Evolutionary conservation across 805 yeast species (phyloP).

Genomic region (Cyberlindnera xylosilytica): DNA sequence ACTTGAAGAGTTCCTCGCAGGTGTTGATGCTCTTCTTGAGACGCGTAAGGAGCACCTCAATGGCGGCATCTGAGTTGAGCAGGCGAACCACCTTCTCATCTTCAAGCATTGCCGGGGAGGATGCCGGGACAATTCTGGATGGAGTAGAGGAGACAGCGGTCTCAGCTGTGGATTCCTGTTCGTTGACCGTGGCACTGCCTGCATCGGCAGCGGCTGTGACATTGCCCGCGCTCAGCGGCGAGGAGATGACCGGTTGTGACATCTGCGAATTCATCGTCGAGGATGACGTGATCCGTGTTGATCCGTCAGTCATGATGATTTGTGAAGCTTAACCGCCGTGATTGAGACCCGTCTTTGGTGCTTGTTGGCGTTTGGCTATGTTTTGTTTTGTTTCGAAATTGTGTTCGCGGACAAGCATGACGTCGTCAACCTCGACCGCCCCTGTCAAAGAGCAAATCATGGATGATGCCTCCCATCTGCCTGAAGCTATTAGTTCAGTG

Average conservation of each 20-base stretch:
- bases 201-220: conserved; percentile 2
- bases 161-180: conserved; percentile 2
- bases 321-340: no score
- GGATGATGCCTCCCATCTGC: no score
- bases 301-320: conserved; percentile 1
- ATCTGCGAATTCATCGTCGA: conserved; percentile 9
- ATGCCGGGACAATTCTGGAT: conserved; percentile 23
- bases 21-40: conserved; percentile 77
- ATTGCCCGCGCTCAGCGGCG: conserved; percentile 3
- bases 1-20: conserved; percentile 82
- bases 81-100: conserved; percentile 50
- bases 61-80: conserved; percentile 68
- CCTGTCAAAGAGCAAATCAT: no score
- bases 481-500: no score
- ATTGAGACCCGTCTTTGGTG: no score
- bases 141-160: not conserved
- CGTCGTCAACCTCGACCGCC: no score
- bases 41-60: conserved; percentile 67
- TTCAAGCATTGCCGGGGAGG: conserved; percentile 38
- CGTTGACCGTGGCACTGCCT: conserved; percentile 5
- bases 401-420: no score
- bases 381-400: not conserved
- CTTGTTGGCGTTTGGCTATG: not conserved
- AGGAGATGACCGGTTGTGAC: conserved; percentile 4
- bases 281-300: conserved; percentile 4